Evolutionary conservation across 2,329 filamentous ascomycete genomes (phyloP).

Genomic region (Chrysoporthe cubensis): DNA sequence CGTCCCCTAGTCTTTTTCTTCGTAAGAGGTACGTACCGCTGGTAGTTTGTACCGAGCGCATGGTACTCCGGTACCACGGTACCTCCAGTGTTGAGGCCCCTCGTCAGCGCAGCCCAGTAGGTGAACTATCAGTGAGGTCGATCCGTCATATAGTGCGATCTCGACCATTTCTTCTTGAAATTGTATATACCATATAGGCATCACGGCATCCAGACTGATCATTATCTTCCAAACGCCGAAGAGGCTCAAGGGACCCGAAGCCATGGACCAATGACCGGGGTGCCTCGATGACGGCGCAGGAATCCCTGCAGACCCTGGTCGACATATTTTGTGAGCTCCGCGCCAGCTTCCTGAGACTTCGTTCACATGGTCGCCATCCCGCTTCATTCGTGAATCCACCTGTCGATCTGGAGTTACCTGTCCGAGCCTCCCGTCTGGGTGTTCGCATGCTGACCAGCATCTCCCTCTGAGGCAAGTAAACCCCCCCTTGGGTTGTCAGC

Average conservation of each 20-base stretch:
- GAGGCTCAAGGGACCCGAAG: background rate
- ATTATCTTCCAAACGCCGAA: no score
- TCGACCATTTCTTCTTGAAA: no score
- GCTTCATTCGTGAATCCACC: background rate
- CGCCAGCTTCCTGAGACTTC: background rate
- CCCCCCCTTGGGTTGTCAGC: background rate
- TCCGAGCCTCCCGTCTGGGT: background rate
- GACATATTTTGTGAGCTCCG: constrained; percentile 1
- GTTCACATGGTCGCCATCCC: background rate
- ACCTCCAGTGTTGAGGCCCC: no score
- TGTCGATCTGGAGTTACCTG: background rate
- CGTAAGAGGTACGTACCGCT: no score
- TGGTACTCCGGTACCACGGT: no score
- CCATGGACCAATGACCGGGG: background rate
- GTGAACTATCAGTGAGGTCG: no score
- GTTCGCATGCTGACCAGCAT: background rate
- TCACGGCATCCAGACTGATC: no score
- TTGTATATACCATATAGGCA: no score
- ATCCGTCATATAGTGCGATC: no score
- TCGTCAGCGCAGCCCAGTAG: no score
- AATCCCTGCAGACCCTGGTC: background rate
- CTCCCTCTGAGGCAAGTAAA: background rate
- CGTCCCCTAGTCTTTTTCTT: no score
- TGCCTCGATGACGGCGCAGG: background rate
- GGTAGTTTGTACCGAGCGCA: no score